These are phyloP conservation scores for Backusella sp. DNA, from an alignment of 192 early-diverging fungal genomes.

Conservation along the genomic window DNA sequence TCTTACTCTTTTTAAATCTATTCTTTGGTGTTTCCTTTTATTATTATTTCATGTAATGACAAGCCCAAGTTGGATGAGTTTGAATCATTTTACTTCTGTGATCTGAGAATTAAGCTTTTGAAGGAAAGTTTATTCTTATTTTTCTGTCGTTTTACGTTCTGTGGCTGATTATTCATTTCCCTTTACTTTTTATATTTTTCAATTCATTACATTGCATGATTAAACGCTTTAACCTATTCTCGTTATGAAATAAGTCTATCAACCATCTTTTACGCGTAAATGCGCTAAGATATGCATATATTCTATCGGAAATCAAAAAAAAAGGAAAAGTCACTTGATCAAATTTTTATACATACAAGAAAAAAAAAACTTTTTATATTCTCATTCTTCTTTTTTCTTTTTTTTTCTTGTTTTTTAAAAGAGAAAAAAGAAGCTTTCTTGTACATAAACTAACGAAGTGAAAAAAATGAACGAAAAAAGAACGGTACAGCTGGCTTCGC, in stretches of 20 bases:
- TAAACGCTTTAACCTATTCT: neutral
- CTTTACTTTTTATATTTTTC: neutral
- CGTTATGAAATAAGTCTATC: neutral
- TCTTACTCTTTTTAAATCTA: neutral
- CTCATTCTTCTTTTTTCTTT: neutral
- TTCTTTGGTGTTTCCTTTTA: neutral
- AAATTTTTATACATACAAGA: neutral
- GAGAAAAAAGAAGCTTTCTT: neutral
- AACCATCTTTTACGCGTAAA: neutral
- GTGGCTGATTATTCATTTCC: neutral
- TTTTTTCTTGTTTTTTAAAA: neutral
- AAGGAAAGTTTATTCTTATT: neutral
- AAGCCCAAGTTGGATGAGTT: neutral
- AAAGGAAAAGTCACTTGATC: constrained; percentile 5
- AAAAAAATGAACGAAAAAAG: neutral
- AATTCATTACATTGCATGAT: neutral
- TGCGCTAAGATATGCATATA: neutral
- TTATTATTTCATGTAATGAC: neutral
- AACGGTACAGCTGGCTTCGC: neutral
- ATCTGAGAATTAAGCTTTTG: neutral
- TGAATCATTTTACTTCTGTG: neutral
- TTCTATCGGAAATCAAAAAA: constrained; percentile 1
- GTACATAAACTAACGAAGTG: neutral
- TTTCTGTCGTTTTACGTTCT: neutral
- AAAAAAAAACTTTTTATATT: neutral